phyloP scores from a whole-genome alignment of 2,329 filamentous ascomycete genomes.

The Talaromyces sp. region DNA sequence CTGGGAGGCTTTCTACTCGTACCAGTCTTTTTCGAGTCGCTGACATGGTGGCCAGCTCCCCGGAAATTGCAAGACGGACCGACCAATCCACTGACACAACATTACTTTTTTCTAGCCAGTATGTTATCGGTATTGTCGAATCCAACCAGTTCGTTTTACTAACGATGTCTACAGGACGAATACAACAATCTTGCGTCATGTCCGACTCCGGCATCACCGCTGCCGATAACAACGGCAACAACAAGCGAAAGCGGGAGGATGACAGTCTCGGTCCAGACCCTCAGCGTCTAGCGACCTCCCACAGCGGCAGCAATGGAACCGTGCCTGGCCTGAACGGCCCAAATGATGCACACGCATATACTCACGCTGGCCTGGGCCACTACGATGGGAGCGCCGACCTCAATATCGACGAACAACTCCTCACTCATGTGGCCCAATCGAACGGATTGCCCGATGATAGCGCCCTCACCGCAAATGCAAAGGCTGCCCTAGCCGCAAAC shows the following conservation, averaged over 20 bases:
- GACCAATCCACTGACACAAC: neutral
- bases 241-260: constrained; percentile 39
- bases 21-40: neutral
- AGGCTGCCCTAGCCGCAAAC: constrained; percentile 42
- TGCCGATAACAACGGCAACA: constrained; percentile 23
- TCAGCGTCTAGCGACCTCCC: constrained; percentile 34
- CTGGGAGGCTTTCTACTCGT: neutral
- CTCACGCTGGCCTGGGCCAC: constrained; percentile 27
- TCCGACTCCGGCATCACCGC: constrained; percentile 34
- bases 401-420: constrained; percentile 40
- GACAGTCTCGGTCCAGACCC: constrained; percentile 35
- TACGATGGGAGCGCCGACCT: constrained; percentile 33
- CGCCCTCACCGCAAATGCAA: constrained; percentile 37
- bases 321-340: constrained; percentile 21
- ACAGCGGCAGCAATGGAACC: constrained; percentile 33
- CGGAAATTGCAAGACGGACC: neutral
- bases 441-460: constrained; percentile 49
- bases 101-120: neutral
- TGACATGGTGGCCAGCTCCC: neutral
- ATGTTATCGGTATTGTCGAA: neutral
- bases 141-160: neutral
- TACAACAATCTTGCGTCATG: constrained; percentile 20
- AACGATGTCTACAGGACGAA: neutral
- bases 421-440: constrained; percentile 47
- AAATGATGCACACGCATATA: constrained; percentile 28